These are phyloP conservation scores for Colletotrichum orchidophilum DNA, from an alignment of 2,329 filamentous ascomycete species.

Conservation along the genomic window DNA sequence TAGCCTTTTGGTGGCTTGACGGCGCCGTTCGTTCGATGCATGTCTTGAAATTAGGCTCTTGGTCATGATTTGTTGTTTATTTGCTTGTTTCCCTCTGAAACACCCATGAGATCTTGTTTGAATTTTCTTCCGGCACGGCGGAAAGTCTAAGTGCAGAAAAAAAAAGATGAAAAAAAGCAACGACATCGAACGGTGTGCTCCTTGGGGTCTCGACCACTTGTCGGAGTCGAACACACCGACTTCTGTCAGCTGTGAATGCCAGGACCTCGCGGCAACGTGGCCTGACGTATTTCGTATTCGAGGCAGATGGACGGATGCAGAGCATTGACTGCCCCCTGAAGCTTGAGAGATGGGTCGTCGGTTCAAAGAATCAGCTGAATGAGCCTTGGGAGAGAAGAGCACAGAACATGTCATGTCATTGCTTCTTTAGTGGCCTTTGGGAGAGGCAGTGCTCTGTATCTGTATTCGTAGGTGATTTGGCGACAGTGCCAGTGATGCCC, in stretches of 20 bases:
- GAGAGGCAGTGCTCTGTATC: background rate
- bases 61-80: background rate
- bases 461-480: background rate
- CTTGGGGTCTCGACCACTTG: background rate
- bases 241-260: background rate
- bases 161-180: conserved; percentile 17
- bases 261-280: background rate
- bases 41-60: background rate
- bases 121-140: background rate
- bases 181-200: conserved; percentile 15
- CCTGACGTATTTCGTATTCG: conserved; percentile 7
- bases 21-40: background rate
- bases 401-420: background rate
- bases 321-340: conserved; percentile 3
- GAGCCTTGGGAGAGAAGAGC: background rate
- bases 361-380: background rate
- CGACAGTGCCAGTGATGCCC: background rate
- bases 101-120: background rate
- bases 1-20: background rate
- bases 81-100: background rate
- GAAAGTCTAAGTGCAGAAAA: background rate
- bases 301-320: background rate
- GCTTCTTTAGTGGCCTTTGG: background rate
- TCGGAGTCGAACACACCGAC: conserved; percentile 2
- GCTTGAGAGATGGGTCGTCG: background rate